These are phyloP conservation scores for Esteya vermicola DNA, from an alignment of 2,329 filamentous ascomycete species.

Conservation along the genomic window DNA sequence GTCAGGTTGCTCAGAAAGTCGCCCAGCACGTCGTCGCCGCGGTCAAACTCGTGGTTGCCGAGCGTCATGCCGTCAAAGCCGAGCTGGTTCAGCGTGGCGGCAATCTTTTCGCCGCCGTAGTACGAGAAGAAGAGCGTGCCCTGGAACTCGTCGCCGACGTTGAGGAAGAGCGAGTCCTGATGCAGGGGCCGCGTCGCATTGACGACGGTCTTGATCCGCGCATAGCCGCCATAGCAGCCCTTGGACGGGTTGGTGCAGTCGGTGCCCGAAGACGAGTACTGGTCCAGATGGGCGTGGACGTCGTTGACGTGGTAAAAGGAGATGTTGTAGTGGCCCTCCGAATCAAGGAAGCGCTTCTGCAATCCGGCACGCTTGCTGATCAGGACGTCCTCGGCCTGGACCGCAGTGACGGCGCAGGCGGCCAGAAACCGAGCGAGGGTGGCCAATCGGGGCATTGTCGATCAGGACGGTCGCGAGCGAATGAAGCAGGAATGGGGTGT, in stretches of 20 bases:
- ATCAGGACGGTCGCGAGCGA: no score
- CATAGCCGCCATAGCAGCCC: conserved; percentile 51
- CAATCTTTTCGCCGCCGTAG: conserved; percentile 55
- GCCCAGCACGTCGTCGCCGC: conserved; percentile 47
- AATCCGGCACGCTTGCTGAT: conserved; percentile 27
- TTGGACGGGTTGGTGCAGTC: conserved; percentile 41
- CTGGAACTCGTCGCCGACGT: conserved; percentile 56
- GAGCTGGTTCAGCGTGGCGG: conserved; percentile 48
- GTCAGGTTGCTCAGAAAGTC: conserved; percentile 48
- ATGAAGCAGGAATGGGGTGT: no score
- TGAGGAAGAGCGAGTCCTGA: conserved; percentile 48
- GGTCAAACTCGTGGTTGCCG: conserved; percentile 55
- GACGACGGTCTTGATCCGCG: conserved; percentile 47
- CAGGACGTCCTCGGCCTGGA: conserved; percentile 28
- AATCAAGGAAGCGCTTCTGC: conserved; percentile 26
- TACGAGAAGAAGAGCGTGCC: conserved; percentile 54
- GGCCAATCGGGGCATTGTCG: no score
- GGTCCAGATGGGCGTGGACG: conserved; percentile 51
- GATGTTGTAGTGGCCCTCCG: conserved; percentile 35
- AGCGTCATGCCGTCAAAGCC: conserved; percentile 56
- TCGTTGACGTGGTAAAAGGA: conserved; percentile 59
- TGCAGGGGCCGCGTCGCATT: conserved; percentile 35
- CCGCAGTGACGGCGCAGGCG: neutral
- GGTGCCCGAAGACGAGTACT: conserved; percentile 44
- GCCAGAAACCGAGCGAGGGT: neutral